A percentile compares a stretch with the other conserved stretches of the same genome.
These are phyloP conservation scores for Haberlea rhodopensis DNA, from an alignment of 257 asterid species.

Conservation along the genomic window DNA sequence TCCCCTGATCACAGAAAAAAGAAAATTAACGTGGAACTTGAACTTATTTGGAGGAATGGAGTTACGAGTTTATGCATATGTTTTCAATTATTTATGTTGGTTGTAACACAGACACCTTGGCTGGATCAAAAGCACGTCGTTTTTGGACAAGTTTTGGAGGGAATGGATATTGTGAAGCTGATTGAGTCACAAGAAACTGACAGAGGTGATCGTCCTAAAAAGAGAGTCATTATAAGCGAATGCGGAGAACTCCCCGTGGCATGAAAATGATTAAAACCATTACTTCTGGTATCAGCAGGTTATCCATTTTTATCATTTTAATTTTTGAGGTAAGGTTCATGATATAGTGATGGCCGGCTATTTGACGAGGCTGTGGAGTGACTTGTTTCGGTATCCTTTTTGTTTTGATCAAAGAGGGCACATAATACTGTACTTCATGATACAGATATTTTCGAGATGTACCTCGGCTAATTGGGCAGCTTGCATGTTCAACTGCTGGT, in stretches of 20 bases:
- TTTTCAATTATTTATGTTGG: slow-evolving; percentile 15
- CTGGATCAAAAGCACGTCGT: slow-evolving; percentile 84
- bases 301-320: slow-evolving; percentile 19
- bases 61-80: background rate
- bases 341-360: slow-evolving; percentile 32
- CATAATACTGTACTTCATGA: slow-evolving; percentile 16
- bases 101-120: slow-evolving; percentile 81
- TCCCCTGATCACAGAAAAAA: too few relatives aligned
- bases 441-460: background rate
- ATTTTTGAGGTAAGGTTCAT: slow-evolving; percentile 16
- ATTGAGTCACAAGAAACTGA: slow-evolving; percentile 86
- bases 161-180: slow-evolving; percentile 89
- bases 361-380: slow-evolving; percentile 30
- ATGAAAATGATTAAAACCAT: slow-evolving; percentile 25
- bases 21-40: too few relatives aligned
- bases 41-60: too few relatives aligned
- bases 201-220: slow-evolving; percentile 84
- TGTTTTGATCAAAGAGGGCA: slow-evolving; percentile 22
- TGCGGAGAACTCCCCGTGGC: slow-evolving; percentile 84
- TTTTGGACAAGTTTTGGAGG: slow-evolving; percentile 94
- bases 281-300: slow-evolving; percentile 17
- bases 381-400: slow-evolving; percentile 25
- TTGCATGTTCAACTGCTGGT: slow-evolving; percentile 6
- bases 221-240: slow-evolving; percentile 78
- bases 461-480: slow-evolving; percentile 1